Base-by-base conservation (phyloP, 768 basidiomycete genomes). In the Agaricus subrufescens region DNA sequence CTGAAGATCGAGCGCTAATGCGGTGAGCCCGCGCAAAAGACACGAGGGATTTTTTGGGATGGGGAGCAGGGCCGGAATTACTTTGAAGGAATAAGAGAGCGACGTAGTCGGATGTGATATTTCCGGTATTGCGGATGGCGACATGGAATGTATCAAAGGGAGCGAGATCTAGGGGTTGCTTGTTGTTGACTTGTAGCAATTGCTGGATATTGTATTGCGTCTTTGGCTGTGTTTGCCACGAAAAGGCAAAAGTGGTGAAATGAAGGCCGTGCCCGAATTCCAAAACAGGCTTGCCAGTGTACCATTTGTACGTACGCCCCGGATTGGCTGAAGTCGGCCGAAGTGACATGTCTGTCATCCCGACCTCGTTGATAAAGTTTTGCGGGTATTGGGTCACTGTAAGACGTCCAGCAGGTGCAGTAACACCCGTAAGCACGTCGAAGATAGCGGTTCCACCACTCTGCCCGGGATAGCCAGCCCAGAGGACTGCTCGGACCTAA, bases 231-330 rank as follows among this genome's bases (percentile, higher is more conserved):
- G 59, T 56, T 9, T 69, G 62, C 75, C 79, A 82, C 27, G 64
- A 62, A 47, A 76, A 63, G 15, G 47, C 56, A 67, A 84, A 83
- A 5, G 68, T 77, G 3, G 81, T 83, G 66, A 74, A 83, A 62
- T 82, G 81, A 49, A 81, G 67, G 19, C 82, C 83, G 50, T 73
- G 72, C 15, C 81, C 83, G 60, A 82, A 83, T 52, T 76, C 73
- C 62, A 74, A 80, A 19, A 82, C 71, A n/a, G 81, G 75, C 14
- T 71, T 71, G 12, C 74, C 79, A 25, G 69, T 72, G 68, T 75
- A 83, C 82, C 81, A 85, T 59, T 76, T 80, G 67, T 83, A 83
- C 8, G 82, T 83, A 34, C 82, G 73, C 10, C 82, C 82, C 0
- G 82, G 81, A 59, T 74, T 79, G 46, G 70, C 71, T 30, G 66